A percentile compares a stretch with the other conserved stretches of the same genome.
Conservation (phyloP, 1,139 yeast genomes). For the Candida sp. region DNA sequence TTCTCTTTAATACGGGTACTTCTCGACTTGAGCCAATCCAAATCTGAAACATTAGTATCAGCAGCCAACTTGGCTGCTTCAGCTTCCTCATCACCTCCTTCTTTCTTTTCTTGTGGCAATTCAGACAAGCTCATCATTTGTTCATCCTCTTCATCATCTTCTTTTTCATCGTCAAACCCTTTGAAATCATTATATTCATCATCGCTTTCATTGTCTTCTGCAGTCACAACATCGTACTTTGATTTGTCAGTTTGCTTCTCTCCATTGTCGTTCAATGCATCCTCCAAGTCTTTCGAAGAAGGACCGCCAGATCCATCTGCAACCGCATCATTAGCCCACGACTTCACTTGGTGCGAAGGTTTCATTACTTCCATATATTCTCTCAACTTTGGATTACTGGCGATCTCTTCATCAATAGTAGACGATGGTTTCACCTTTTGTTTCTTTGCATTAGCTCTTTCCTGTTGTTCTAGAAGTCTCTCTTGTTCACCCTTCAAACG, state of each 20-base stretch:
- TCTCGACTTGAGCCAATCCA: conserved; percentile 87
- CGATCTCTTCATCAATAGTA: conserved; percentile 59
- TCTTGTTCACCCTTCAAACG: conserved; percentile 61
- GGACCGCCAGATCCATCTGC: conserved; percentile 61
- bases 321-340: conserved; percentile 79
- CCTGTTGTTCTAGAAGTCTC: conserved; percentile 48
- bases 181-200: conserved; percentile 68
- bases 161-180: conserved; percentile 27
- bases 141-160: conserved; percentile 21
- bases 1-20: conserved; percentile 73
- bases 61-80: conserved; percentile 35
- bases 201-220: conserved; percentile 58
- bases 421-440: conserved; percentile 27
- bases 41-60: conserved; percentile 68
- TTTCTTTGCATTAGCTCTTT: conserved; percentile 26
- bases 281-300: conserved; percentile 43
- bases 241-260: conserved; percentile 13
- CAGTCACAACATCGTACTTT: conserved; percentile 28
- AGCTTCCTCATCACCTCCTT: conserved; percentile 19
- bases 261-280: conserved; percentile 36
- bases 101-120: conserved; percentile 14
- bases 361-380: conserved; percentile 88
- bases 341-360: conserved; percentile 63
- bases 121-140: conserved; percentile 21
- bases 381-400: conserved; percentile 66